Evolutionary conservation across 2,329 filamentous ascomycete genomes (phyloP), one percentile per base, ranked within the genome.

Genomic region (Pseudogymnoascus sp.): DNA sequence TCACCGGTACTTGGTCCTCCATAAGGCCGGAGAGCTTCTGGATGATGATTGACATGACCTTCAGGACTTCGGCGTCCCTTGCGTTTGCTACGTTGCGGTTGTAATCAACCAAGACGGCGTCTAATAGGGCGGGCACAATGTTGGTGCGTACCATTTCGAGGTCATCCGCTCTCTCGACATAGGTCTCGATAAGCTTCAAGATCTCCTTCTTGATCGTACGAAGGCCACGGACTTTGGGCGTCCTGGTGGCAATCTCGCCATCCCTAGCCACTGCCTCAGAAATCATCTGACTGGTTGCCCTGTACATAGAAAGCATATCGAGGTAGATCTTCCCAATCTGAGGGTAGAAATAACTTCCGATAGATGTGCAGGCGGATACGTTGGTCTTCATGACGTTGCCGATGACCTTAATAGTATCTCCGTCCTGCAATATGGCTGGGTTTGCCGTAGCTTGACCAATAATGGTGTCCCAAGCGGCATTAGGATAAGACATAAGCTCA

Each of bases 351-450:
- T 97, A 99, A 61, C 91, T 87, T 36, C 96, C 95, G 64, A 99
- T 95, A 0, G 95, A 97, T 37, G 90, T 91, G 76, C 95, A 99
- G 37, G 95, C 95, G n/a, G 96, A 93, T 4, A 99, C 95, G 71
- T 99, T 99, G 0, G 95, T 99, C 84, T 99, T 99, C 95, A 99
- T 99, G 74, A 99, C 97, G 78, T 99, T 99, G 69, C 95, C 95
- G 67, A 99, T 93, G 69, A 99, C 88, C 81, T 99, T 99, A 79
- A 99, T 97, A 0, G 93, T 96, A 70, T 99, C 93, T 10, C 88
- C 82, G 72, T 97, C 92, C 75, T 97, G 91, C 11, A 99, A 82
- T 69, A 95, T 92, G 21, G 87, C 83, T 0, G 95, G 91, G 73
- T 97, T 88, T 66, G 89, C 83, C 62, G 91, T 95, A 23, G 95